Base-by-base conservation (phyloP, 345 rosid species). In the Euphorbia peplus region DNA sequence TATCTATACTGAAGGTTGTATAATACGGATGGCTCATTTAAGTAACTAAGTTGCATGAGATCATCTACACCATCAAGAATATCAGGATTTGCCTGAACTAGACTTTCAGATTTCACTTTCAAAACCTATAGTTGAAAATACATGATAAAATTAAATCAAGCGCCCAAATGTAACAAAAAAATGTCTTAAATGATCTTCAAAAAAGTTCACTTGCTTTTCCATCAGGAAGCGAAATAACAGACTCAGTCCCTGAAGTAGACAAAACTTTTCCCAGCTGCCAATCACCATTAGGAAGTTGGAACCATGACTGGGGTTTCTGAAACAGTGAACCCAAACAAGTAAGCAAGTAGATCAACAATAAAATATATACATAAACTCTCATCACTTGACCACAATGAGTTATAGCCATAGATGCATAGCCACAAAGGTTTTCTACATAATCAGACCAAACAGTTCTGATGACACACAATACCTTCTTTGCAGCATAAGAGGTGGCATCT, bases 31-130 rank as follows among this genome's bases (percentile, higher is more conserved):
- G 99, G 98, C 83, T 95, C 99, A 79, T 90, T 91, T 73, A 95
- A 86, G 85, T 85, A 95, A 83, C 99, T 95, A 70, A 95, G 90
- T 75, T 95, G 97, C 99, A 95, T 90, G 68, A 95, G 93, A 82
- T 95, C 98, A 70, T 87, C 97, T 35, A 95, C 96, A 25, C 99
- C 99, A 83, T 91, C 95, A 81, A 95, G 98, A 70, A 95, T 95
- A 80, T 90, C 98, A 47, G 98, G 99, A 84, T 95, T 95, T 79
- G 96, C 97, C 25, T 91, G 84, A 54, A 95, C 81, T 72, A 95
- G 82, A 76, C 78, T 78, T 72, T 90, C 96, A 63, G 88, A 81
- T 81, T 80, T 81, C 54, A 90, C 88, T 80, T 81, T 85, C 54
- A 86, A 51, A 70, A 86, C 90, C 99, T 95, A 71, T 59, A 66